Conservation (phyloP, 306 rosid genomes). For the Sechiopsis laciniata region DNA sequence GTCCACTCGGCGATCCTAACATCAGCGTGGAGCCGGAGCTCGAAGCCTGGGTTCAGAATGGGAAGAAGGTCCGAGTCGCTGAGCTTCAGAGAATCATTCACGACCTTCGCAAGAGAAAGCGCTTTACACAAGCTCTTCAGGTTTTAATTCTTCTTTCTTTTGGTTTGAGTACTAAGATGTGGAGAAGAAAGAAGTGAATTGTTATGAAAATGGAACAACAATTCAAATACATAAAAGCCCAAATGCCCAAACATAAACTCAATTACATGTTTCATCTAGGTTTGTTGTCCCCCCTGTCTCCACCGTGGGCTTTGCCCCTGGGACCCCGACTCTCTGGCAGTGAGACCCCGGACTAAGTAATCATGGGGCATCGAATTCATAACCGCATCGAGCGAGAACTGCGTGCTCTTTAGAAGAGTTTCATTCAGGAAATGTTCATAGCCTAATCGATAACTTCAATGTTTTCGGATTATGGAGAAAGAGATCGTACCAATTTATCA, state of each 20-base stretch:
- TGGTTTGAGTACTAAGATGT: no score
- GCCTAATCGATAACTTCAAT: neutral
- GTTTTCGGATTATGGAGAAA: neutral
- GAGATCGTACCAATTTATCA: neutral
- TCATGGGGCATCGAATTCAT: no score
- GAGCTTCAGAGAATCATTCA: conserved; percentile 76
- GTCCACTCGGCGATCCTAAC: conserved; percentile 56
- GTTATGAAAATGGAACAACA: no score
- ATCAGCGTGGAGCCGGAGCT: conserved; percentile 47
- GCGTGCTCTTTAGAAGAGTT: neutral
- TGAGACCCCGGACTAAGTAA: no score
- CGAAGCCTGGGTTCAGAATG: conserved; percentile 68
- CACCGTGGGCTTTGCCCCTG: no score
- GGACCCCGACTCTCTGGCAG: no score
- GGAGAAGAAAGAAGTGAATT: no score
- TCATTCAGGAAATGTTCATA: neutral
- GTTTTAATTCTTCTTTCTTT: conserved; percentile 27
- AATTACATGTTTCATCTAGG: no score
- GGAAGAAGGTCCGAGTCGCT: conserved; percentile 53
- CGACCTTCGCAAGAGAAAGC: conserved; percentile 73
- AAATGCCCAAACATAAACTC: no score
- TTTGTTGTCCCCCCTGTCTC: no score
- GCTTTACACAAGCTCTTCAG: conserved; percentile 72
- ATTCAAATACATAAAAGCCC: no score
- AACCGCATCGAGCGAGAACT: no score